Evolutionary conservation across 805 yeast genomes (phyloP).

Genomic region (Cyberlindnera euphorbiae): DNA sequence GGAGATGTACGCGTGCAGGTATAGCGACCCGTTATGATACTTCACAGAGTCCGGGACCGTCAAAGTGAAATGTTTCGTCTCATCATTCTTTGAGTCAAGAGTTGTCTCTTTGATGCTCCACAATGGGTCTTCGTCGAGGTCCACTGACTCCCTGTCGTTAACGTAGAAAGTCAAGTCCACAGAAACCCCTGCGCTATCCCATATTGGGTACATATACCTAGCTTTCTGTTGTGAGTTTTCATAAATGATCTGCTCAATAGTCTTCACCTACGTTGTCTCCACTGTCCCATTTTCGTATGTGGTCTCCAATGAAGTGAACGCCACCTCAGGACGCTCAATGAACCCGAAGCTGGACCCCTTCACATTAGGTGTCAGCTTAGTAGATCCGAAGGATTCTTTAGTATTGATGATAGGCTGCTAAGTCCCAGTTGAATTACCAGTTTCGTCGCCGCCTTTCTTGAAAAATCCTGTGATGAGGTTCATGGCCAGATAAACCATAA

Average conservation of each 20-base stretch:
- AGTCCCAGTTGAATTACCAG: neutral
- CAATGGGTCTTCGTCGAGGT: neutral
- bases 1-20: constrained; percentile 28
- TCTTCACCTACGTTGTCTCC: constrained; percentile 6
- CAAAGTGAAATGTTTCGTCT: constrained; percentile 10
- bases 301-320: constrained; percentile 5
- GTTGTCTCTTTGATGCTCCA: constrained; percentile 8
- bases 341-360: constrained; percentile 7
- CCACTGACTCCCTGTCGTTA: constrained; percentile 17
- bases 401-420: neutral
- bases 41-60: constrained; percentile 19
- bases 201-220: constrained; percentile 19
- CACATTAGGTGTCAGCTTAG: constrained; percentile 11
- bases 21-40: constrained; percentile 30
- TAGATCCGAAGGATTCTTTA: neutral
- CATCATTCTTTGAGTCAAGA: constrained; percentile 11
- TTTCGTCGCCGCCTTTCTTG: neutral
- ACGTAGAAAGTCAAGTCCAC: constrained; percentile 22
- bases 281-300: constrained; percentile 13
- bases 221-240: constrained; percentile 23
- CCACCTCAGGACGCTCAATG: constrained; percentile 14
- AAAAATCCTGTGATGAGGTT: constrained; percentile 8
- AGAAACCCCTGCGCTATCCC: constrained; percentile 9
- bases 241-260: constrained; percentile 21
- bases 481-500: constrained; percentile 11